Evolutionary conservation across 306 rosid species (phyloP), one percentile per base, ranked within the genome.

Genomic region (Cajanus cajan): DNA sequence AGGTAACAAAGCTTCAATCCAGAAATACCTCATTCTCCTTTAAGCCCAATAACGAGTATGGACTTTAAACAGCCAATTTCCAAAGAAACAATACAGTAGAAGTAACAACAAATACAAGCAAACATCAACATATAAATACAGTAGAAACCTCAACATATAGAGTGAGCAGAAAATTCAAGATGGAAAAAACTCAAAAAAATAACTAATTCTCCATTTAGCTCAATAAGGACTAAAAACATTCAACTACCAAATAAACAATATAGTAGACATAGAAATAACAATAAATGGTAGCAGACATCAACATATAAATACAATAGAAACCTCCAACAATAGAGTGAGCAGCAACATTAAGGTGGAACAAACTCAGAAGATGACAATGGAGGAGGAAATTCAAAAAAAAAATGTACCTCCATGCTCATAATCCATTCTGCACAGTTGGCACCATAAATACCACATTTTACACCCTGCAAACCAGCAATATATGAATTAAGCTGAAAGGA

Each of bases 381-480:
- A 28, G 3, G 3, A 28, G 1, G 3, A 28, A 28, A 28, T n/a
- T n/a, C n/a, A 28, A 28, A 28, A 28, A n/a, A n/a, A n/a, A n/a
- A n/a, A n/a, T 11, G 44, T 79, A 95, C 98, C 97, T 95, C 87
- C 98, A 92, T 91, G 93, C 98, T 92, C 74, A 95, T 84, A 63
- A 95, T 86, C 98, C 98, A 95, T 85, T 95, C 97, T 11, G 96
- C 40, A 61, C 84, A 73, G 75, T 95, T 95, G 76, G 85, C 86
- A 57, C 98, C 98, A 82, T 89, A 95, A 66, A 95, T 92, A 67
- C 98, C 98, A 66, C 98, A 95, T 82, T 86, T 92, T 41, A 77
- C 88, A 68, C 94, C 94, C 98, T 92, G 81, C 58, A 88, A 63
- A 68, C 64, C 83, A 86, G 75, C 11, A 68, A 86, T 55, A 68